Base-by-base conservation (phyloP, 2,329 filamentous ascomycete species). In the Penicillium sp. region DNA sequence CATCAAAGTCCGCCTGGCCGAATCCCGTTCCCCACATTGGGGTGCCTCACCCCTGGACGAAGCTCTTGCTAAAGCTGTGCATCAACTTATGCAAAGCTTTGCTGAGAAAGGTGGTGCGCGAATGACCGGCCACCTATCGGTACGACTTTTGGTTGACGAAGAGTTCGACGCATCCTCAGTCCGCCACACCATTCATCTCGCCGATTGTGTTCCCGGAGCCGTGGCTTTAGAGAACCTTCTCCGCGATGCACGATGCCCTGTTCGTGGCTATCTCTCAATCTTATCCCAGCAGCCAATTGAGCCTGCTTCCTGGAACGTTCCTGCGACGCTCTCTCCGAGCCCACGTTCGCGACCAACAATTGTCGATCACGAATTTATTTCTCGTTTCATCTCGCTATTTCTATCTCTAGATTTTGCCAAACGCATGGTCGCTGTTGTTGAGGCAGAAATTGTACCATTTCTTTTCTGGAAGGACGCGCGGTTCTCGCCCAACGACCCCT, bases 61-160 rank as follows among this genome's bases (percentile, higher is more conserved):
- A 0, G 73, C 78, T 0, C 72, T 91, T 0, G 82, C 79, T 39
- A 72, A 73, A 22, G 82, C 83, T 1, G 89, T 92, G 82, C 79
- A 88, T 0, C 75, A 75, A 1, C 90, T 91, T 64, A 91, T 89
- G 1, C 70, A 81, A 53, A 75, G 72, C 11, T 86, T 88, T 53
- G 84, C 84, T 0, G 68, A 70, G 3, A 79, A 78, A 45, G 76
- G 80, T 24, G 81, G 82, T 1, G 52, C 71, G 14, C 65, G 69
- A 3, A 76, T 90, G 66, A 91, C 88, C 0, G 90, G 90, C 0
- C 90, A 93, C 68, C 70, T 92, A 31, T 87, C 84, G 19, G 87
- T 93, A 53, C 86, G 90, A 68, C 88, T 93, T 60, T 75, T 91
- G 62, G 82, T 89, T 2, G 80, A 84, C 48, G 75, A 81, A 48